Base-by-base conservation (phyloP, 176 grass and related monocot species). In the Calamus simplicifolius region DNA sequence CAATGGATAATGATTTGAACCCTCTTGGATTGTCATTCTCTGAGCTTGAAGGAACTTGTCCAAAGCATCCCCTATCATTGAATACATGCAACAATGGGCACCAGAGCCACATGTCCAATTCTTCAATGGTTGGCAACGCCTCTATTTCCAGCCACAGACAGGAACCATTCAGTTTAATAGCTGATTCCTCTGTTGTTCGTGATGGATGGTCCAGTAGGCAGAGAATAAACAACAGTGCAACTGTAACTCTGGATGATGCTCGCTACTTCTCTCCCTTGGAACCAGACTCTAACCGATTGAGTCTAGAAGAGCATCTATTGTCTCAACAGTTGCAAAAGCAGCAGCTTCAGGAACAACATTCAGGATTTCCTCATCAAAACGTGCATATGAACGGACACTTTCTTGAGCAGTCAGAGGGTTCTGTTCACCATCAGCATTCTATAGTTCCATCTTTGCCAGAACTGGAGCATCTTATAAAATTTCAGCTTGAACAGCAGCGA, bases 11-110 rank as follows among this genome's bases (percentile, higher is more conserved):
- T 72, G 88, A 92, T 58, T 56, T 85, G 31, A 98, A 82, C 50
- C 84, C 84, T 83, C 84, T 98, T 71, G 87, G 88, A 27, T 85
- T 98, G 51, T 81, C 85, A 60, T 92, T 84, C 87, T 98, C 93
- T 73, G 87, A 92, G 60, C 81, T 98, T 48, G 84, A 98, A 83
- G 84, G 79, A 54, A 83, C 75, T 61, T 81, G 89, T 68, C 76
- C 72, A 8, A 98, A 85, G 49, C 84, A 82, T 64, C 87, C 93
- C 48, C 87, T 92, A 29, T 96, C 91, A 21, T 89, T 88, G 4
- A 92, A 77, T 56, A 65, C 85, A 21, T 62, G 68, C 61, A 73
- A 59, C 56, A 19, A 21, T 56, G 75, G 68, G 30, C 69, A 85
- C 43, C 69, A 77, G 3, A 73, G 64, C 67, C 79, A 66, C 52